phyloP scores from a whole-genome alignment of 148 eudicot genomes.

The Oxyria digyna region DNA sequence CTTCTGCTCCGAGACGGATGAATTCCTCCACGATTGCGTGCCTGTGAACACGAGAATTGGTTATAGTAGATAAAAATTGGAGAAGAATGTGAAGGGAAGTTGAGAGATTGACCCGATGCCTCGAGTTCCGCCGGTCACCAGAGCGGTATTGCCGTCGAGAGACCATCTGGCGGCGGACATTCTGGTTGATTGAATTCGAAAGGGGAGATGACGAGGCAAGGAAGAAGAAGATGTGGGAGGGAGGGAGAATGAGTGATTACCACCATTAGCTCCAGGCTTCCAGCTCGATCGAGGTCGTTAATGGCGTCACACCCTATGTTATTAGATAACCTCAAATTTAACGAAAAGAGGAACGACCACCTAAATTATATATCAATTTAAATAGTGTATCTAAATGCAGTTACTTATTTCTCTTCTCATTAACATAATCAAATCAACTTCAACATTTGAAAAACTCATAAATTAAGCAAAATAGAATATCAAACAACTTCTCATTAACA shows the following conservation, averaged over 20 bases:
- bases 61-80: not conserved
- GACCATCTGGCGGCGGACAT: slow-evolving; percentile 24
- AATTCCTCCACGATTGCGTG: slow-evolving; percentile 58
- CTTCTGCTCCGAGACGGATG: slow-evolving; percentile 51
- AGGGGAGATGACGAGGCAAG: not conserved
- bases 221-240: not conserved
- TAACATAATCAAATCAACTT: too few relatives aligned
- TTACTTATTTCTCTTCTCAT: too few relatives aligned
- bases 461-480: too few relatives aligned
- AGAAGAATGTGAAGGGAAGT: not conserved
- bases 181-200: not conserved
- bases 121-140: slow-evolving; percentile 68
- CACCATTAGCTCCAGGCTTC: not conserved
- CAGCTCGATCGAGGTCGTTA: too few relatives aligned
- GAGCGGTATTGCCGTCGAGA: slow-evolving; percentile 44
- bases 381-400: too few relatives aligned
- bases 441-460: too few relatives aligned
- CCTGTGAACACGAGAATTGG: slow-evolving; percentile 16
- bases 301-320: too few relatives aligned
- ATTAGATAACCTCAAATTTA: too few relatives aligned
- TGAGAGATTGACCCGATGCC: slow-evolving; percentile 49
- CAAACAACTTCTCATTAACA: too few relatives aligned
- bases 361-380: too few relatives aligned
- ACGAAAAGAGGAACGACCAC: too few relatives aligned
- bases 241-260: not conserved